Percentiles rank a stretch among this genome's conserved stretches.
Evolutionary conservation across 2,329 filamentous ascomycete species (phyloP).

Genomic region (Aspergillus eucalypticola): DNA sequence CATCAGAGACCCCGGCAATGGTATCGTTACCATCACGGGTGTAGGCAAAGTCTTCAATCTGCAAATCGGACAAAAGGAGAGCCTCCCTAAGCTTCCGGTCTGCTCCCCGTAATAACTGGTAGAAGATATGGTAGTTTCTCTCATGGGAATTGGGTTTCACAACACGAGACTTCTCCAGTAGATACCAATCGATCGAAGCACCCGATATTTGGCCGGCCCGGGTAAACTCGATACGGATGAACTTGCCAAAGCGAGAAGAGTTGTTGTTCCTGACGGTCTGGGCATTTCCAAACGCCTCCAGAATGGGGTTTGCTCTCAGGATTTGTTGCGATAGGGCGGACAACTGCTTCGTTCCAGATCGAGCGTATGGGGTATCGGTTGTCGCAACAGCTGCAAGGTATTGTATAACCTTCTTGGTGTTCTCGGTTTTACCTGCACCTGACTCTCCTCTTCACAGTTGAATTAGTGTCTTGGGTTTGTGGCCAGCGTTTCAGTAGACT

Average conservation of each 20-base stretch:
- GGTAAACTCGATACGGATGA: constrained; percentile 95
- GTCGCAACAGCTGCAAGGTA: constrained; percentile 94
- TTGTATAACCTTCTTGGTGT: constrained; percentile 99
- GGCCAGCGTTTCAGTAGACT: constrained; percentile 26
- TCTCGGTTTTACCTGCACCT: constrained; percentile 96
- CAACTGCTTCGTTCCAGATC: constrained; percentile 65
- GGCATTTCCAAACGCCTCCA: constrained; percentile 97
- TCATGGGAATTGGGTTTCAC: constrained; percentile 85
- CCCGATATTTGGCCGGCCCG: constrained; percentile 86
- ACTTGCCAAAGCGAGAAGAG: constrained; percentile 97
- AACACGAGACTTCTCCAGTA: constrained; percentile 96
- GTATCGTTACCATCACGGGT: constrained; percentile 88
- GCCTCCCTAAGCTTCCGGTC: constrained; percentile 71
- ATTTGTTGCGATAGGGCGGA: constrained; percentile 96
- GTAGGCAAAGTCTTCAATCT: constrained; percentile 86
- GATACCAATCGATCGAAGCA: constrained; percentile 97
- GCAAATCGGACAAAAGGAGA: constrained; percentile 72
- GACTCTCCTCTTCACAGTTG: constrained; percentile 70
- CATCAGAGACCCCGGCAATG: constrained; percentile 86
- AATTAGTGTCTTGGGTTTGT: not conserved
- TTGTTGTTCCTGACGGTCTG: constrained; percentile 98
- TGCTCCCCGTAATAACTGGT: constrained; percentile 87
- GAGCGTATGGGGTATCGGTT: constrained; percentile 67
- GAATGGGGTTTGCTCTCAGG: constrained; percentile 89
- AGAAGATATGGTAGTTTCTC: constrained; percentile 96